Conservation (phyloP, 805 yeast species). For the Candida vaughaniae region DNA sequence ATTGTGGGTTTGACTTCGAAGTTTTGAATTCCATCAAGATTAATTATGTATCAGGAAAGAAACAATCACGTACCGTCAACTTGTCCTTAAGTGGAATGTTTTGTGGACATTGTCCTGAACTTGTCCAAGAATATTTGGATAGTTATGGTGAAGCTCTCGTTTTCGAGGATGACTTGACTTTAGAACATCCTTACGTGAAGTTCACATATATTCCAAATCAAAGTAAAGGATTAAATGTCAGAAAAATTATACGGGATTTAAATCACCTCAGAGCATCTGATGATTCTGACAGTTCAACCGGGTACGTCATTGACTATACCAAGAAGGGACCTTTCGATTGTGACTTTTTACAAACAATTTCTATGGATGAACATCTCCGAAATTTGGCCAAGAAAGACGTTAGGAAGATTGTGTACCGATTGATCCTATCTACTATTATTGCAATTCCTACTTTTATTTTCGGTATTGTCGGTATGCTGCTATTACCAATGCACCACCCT, state of each 20-base stretch:
- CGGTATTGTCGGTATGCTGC: constrained; percentile 69
- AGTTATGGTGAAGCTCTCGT: constrained; percentile 58
- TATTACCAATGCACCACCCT: constrained; percentile 41
- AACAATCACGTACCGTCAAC: constrained; percentile 54
- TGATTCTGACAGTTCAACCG: constrained; percentile 9
- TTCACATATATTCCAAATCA: constrained; percentile 62
- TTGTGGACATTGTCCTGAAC: constrained; percentile 67
- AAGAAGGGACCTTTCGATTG: constrained; percentile 43
- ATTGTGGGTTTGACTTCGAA: constrained; percentile 64
- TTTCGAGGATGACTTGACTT: constrained; percentile 53
- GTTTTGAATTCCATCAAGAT: constrained; percentile 43
- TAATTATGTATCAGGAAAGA: constrained; percentile 47
- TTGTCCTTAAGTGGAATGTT: constrained; percentile 64
- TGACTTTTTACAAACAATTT: constrained; percentile 50
- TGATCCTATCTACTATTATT: constrained; percentile 48
- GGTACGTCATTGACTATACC: constrained; percentile 18
- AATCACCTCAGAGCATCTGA: constrained; percentile 39
- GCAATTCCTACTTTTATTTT: constrained; percentile 69
- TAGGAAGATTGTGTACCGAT: constrained; percentile 42
- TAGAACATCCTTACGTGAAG: constrained; percentile 56
- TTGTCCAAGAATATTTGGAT: constrained; percentile 47
- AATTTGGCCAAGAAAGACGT: constrained; percentile 50
- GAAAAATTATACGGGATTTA: constrained; percentile 53
- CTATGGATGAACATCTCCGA: constrained; percentile 64
- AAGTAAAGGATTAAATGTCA: constrained; percentile 47